Evolutionary conservation across 1,139 yeast genomes (phyloP), one percentile per base, ranked within the genome.

Genomic region (Debaryomyces singareniensis): DNA sequence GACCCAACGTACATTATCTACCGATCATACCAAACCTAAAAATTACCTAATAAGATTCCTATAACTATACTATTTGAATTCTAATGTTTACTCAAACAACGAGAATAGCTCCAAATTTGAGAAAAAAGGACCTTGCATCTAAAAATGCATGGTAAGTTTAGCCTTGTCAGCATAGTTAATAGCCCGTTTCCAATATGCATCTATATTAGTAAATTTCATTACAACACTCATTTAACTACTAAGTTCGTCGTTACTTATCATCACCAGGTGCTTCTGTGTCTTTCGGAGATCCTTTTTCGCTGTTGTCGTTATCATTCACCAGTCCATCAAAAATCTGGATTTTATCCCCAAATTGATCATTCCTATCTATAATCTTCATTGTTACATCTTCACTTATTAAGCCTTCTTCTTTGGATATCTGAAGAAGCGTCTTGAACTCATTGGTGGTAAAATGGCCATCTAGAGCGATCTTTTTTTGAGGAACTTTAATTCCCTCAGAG

Each of bases 371-470:
- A 2, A 62, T 55, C 32, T 51, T 39, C 4, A 62, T 50, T 11
- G 42, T 43, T 4, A 63, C 52, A 13, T 48, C 45, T 2, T 47
- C 45, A 3, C 50, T 43, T 25, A 63, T 33, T 2, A 60, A 29
- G 0, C 64, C 65, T 31, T 55, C 53, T 3, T 48, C 37, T 33
- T 61, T 49, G 15, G 68, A 64, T 12, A 55, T 24, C 5, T 47
- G 45, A 5, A 63, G 50, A 33, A 63, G 43, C 23, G 52, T 51
- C 30, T 48, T 41, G 13, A 63, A 38, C 35, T 63, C 69, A 4
- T 39, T 40, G 4, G 68, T 53, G 4, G 68, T 55, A 36, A 63
- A 63, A 38, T 63, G 65, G 6, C 68, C 65, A 34, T 63, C 69
- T 20, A 63, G 31, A 0, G 69, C 69, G 6, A 63, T 56, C 35